Evolutionary conservation across 495 filamentous ascomycete species (phyloP).

Genomic region (Penicillium waksmanii): DNA sequence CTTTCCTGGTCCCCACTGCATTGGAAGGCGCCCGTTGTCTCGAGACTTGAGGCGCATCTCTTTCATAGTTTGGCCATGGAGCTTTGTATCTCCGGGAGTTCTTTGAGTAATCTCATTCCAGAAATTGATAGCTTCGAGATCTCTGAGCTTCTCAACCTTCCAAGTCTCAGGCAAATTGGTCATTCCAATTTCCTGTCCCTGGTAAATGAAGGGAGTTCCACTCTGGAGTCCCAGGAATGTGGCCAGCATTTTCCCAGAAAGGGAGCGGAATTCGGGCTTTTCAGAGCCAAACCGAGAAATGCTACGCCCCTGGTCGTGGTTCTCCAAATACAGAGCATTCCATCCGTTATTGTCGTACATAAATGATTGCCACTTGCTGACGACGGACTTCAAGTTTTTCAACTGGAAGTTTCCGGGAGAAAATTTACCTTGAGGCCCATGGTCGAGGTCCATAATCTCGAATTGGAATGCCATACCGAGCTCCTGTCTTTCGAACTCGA

Average conservation of each 20-base stretch:
- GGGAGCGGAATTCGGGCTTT: conserved; percentile 46
- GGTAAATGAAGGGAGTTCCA: conserved; percentile 74
- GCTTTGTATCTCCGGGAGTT: conserved; percentile 46
- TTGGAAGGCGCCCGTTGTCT: conserved; percentile 59
- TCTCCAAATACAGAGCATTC: conserved; percentile 74
- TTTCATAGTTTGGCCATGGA: background rate
- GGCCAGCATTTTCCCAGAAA: conserved; percentile 65
- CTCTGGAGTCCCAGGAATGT: conserved; percentile 59
- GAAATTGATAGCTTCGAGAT: conserved; percentile 70
- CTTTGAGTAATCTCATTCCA: conserved; percentile 50
- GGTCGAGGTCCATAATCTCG: conserved; percentile 63
- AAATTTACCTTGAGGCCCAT: conserved; percentile 53
- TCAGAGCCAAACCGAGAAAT: conserved; percentile 62
- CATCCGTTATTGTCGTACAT: conserved; percentile 70
- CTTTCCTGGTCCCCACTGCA: conserved; percentile 46
- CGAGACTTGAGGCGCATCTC: conserved; percentile 34
- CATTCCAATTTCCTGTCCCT: conserved; percentile 80
- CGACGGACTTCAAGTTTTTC: conserved; percentile 57
- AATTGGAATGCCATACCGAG: conserved; percentile 80
- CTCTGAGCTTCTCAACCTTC: conserved; percentile 70
- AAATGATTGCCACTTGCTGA: conserved; percentile 67
- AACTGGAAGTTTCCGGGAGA: conserved; percentile 56
- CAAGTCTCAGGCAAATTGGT: conserved; percentile 66
- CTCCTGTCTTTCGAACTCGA: conserved; percentile 60
- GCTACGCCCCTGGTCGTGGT: conserved; percentile 70